Evolutionary conservation across 1,139 yeast species (phyloP), one percentile per base, ranked within the genome.

Genomic region (Komagataea norvegica): DNA sequence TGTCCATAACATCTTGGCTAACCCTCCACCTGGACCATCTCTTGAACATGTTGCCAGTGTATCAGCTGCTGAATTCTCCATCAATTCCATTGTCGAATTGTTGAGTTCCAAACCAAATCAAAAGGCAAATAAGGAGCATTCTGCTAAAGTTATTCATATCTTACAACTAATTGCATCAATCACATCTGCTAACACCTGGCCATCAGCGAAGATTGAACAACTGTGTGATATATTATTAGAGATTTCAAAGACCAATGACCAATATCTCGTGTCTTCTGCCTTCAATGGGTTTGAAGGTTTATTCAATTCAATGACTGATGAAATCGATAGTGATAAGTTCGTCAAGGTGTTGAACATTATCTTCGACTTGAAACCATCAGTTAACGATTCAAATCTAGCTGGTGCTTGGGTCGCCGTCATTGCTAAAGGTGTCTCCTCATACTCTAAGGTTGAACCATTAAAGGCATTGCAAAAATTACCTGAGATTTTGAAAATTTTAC

Each of bases 391-490:
- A 29, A 89, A 87, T 59, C 71, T 91, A 49, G 87, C 93, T 13
- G 96, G 94, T 14, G 76, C 96, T 8, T 91, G 98, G 98, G 73
- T 88, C 36, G 95, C 96, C 1, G 95, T 88, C 19, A 74, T 91
- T 28, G 94, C 96, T 7, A 88, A 87, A 55, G 95, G 93, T 33
- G 68, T 84, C 46, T 77, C 78, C 37, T 72, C 89, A 6, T 86
- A 78, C 55, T 67, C 89, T 13, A 59, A 61, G 14, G 67, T 82
- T 44, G 76, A 81, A 45, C 77, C 88, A 2, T 56, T 67, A 22
- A 62, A 67, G 25, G 79, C 87, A 42, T 56, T 88, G 32, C 53
- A 61, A 17, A 76, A 73, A 48, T 59, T 85, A 15, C 80, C 83
- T 3, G 62, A 62, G 15, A 64, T 84, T 19, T 70, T 87, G 46